These are phyloP conservation scores for Chlamydomonas incerta DNA, from an alignment of 139 green algal species.

Conservation along the genomic window DNA sequence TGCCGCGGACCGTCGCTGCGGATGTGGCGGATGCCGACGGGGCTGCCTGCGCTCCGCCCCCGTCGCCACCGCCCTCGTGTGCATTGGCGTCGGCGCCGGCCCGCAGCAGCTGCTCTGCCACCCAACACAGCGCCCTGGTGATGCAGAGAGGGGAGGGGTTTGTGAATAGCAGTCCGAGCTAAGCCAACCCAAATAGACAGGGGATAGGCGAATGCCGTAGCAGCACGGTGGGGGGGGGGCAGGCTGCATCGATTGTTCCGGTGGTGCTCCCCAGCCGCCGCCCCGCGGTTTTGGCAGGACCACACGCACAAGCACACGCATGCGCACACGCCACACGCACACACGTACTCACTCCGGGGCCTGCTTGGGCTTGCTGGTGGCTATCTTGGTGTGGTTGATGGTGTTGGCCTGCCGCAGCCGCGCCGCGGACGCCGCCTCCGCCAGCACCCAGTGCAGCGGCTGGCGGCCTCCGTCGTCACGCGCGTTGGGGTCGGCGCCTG, in stretches of 20 bases:
- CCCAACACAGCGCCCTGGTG: neutral
- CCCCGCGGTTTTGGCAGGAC: too few species aligned
- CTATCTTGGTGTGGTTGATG: conserved; percentile 49
- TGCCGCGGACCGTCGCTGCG: too few species aligned
- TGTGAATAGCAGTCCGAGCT: too few species aligned
- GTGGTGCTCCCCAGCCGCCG: too few species aligned
- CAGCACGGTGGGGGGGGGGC: too few species aligned
- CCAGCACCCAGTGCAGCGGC: conserved; percentile 37
- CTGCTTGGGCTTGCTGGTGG: conserved; percentile 18
- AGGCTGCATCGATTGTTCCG: too few species aligned
- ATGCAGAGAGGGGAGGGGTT: neutral
- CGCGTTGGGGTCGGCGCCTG: conserved; percentile 23
- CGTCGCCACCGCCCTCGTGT: neutral
- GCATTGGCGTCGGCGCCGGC: conserved; percentile 20
- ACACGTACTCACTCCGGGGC: neutral
- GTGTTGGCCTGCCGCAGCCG: conserved; percentile 20
- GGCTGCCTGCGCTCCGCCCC: too few species aligned
- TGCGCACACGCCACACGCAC: too few species aligned
- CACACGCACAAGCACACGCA: too few species aligned
- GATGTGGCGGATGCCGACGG: too few species aligned
- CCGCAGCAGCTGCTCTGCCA: conserved; percentile 32
- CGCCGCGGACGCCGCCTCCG: neutral
- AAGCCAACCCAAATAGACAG: too few species aligned
- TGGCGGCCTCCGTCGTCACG: conserved; percentile 2
- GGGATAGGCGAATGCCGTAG: too few species aligned